These are phyloP conservation scores for Casuarina glauca DNA, from an alignment of 306 rosid species.

Conservation along the genomic window DNA sequence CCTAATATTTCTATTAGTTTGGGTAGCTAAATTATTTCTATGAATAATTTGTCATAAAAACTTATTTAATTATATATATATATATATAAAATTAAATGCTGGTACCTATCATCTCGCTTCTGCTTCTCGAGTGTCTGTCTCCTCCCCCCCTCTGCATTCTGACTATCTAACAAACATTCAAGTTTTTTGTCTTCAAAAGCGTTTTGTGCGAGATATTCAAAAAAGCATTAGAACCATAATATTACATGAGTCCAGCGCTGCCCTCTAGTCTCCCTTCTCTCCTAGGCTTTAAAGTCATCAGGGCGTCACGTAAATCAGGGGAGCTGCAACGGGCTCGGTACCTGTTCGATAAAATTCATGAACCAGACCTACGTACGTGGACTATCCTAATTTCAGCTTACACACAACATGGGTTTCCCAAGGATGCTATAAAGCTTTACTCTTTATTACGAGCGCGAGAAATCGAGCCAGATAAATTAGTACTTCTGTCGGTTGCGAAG, in stretches of 20 bases:
- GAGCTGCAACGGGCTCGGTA: slow-evolving; percentile 47
- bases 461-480: slow-evolving; percentile 28
- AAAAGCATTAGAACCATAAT: not conserved
- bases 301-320: slow-evolving; percentile 30
- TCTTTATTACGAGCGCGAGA: slow-evolving; percentile 22
- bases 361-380: slow-evolving; percentile 47
- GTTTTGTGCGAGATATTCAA: not conserved
- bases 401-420: slow-evolving; percentile 36
- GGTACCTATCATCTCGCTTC: not conserved
- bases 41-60: too few relatives aligned
- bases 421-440: slow-evolving; percentile 42
- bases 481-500: slow-evolving; percentile 39
- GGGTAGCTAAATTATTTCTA: too few relatives aligned
- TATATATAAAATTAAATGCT: too few relatives aligned
- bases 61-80: too few relatives aligned
- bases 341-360: slow-evolving; percentile 48
- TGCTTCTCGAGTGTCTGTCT: not conserved
- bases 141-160: not conserved
- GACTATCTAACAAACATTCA: not conserved
- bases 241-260: slow-evolving; percentile 37
- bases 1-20: too few relatives aligned
- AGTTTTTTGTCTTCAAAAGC: not conserved
- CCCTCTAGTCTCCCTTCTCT: slow-evolving; percentile 40
- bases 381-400: slow-evolving; percentile 46
- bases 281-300: slow-evolving; percentile 35